These are phyloP conservation scores for Fusarium secorum DNA, from an alignment of 2,329 filamentous ascomycete species.

Conservation along the genomic window DNA sequence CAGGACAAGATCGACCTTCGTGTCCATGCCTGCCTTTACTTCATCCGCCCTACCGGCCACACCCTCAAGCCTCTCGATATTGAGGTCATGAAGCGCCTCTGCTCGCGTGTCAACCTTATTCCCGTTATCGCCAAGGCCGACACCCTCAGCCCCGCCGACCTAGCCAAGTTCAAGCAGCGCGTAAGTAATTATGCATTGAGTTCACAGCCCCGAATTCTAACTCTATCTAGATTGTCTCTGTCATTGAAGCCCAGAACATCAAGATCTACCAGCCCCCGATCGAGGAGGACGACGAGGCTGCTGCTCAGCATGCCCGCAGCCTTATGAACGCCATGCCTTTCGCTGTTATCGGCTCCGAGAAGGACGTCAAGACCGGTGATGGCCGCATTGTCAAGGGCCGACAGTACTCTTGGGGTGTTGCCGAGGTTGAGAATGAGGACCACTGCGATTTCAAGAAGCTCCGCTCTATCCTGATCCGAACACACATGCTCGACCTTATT, in stretches of 20 bases:
- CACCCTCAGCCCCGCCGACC: constrained; percentile 90
- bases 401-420: constrained; percentile 99
- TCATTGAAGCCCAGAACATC: constrained; percentile 98
- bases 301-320: constrained; percentile 91
- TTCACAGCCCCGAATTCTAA: neutral
- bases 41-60: constrained; percentile 98
- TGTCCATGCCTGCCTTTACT: constrained; percentile 98
- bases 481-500: constrained; percentile 99
- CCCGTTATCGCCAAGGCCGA: constrained; percentile 99
- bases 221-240: constrained; percentile 78
- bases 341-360: constrained; percentile 98
- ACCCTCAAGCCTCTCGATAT: constrained; percentile 98
- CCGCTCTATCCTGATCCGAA: constrained; percentile 96
- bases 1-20: constrained; percentile 99
- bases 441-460: constrained; percentile 99
- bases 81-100: constrained; percentile 99
- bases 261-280: constrained; percentile 99
- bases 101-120: constrained; percentile 97
- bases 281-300: constrained; percentile 97
- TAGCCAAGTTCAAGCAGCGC: constrained; percentile 93
- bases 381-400: constrained; percentile 98
- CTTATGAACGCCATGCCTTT: constrained; percentile 98
- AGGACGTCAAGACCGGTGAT: constrained; percentile 96
- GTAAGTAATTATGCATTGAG: constrained; percentile 61
- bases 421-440: constrained; percentile 99